Conservation (phyloP, 345 rosid species). For the Iberis pinnata region DNA sequence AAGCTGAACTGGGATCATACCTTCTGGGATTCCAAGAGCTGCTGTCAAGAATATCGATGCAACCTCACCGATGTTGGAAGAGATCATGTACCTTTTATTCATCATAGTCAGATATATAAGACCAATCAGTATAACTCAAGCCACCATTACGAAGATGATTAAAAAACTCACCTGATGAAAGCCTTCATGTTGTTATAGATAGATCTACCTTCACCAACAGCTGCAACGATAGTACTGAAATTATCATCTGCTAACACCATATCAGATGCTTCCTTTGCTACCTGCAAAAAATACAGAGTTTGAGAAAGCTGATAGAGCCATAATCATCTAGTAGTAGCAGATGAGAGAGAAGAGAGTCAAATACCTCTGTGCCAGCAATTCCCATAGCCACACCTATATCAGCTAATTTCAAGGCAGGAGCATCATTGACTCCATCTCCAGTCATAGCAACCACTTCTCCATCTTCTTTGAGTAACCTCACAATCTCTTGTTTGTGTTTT, state of each 20-base stretch:
- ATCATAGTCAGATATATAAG: background rate
- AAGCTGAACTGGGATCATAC: slow-evolving; percentile 98
- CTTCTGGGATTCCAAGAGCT: slow-evolving; percentile 98
- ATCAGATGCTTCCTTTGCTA: slow-evolving; percentile 97
- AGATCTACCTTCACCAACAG: slow-evolving; percentile 96
- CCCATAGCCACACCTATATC: slow-evolving; percentile 99
- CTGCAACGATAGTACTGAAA: slow-evolving; percentile 90
- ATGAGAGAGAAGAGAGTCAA: background rate
- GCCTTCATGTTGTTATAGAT: slow-evolving; percentile 97
- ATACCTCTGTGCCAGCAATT: slow-evolving; percentile 91
- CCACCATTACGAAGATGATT: background rate
- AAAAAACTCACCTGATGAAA: slow-evolving; percentile 62
- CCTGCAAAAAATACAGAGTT: slow-evolving; percentile 36
- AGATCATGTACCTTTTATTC: slow-evolving; percentile 87
- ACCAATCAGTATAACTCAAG: background rate
- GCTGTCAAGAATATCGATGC: slow-evolving; percentile 92
- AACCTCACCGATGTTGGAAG: slow-evolving; percentile 97
- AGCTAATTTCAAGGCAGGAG: slow-evolving; percentile 94
- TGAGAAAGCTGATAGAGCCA: background rate
- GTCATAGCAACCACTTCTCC: slow-evolving; percentile 99
- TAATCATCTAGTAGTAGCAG: background rate
- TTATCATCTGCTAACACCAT: slow-evolving; percentile 99
- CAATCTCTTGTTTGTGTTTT: slow-evolving; percentile 94
- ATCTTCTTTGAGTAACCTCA: slow-evolving; percentile 87
- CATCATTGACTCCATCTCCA: slow-evolving; percentile 98